These are phyloP conservation scores for Solanum peruvianum DNA, from an alignment of 257 asterid species.

Conservation along the genomic window DNA sequence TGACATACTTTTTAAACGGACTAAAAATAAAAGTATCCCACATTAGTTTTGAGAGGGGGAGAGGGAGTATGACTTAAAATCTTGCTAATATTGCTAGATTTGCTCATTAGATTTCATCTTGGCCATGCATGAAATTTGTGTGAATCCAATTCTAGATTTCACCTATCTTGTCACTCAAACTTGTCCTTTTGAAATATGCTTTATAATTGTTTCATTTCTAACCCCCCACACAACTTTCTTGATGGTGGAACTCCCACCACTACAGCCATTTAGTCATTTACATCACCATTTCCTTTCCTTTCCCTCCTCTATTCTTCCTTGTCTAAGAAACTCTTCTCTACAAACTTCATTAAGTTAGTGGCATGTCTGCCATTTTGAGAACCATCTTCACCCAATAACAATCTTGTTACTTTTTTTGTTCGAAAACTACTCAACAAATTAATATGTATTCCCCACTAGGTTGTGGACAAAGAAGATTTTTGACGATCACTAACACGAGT, in stretches of 20 bases:
- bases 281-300: slow-evolving; percentile 6
- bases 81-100: background rate
- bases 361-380: slow-evolving; percentile 28
- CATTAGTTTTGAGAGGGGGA: background rate
- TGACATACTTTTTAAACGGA: background rate
- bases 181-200: slow-evolving; percentile 13
- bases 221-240: slow-evolving; percentile 8
- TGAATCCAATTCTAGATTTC: slow-evolving; percentile 19
- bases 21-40: background rate
- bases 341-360: slow-evolving; percentile 6
- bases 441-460: background rate
- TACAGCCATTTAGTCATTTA: background rate
- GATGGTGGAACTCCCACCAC: slow-evolving; percentile 34
- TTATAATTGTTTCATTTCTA: background rate
- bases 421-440: background rate
- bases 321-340: background rate
- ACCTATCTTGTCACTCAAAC: slow-evolving; percentile 13
- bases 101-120: background rate
- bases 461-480: background rate
- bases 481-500: background rate
- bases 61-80: background rate
- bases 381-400: background rate
- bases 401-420: background rate
- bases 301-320: slow-evolving; percentile 2
- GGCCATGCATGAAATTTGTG: slow-evolving; percentile 10